These are phyloP conservation scores for Neopestalotiopsis sp. DNA, from an alignment of 2,329 filamentous ascomycete genomes.

Conservation along the genomic window DNA sequence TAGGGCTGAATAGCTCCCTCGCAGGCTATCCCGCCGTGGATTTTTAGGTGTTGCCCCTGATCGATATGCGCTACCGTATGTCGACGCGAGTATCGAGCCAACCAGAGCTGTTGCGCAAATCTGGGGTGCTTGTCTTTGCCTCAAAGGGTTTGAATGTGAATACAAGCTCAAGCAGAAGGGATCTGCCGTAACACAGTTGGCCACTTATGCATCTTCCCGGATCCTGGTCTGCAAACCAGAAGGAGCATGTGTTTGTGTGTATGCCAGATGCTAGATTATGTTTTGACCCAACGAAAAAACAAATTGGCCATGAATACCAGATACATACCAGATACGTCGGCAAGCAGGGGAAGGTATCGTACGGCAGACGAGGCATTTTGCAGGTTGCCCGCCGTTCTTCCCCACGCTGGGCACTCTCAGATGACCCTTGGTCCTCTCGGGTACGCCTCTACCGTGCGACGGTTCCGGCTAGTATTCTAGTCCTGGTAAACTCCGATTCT, in stretches of 20 bases:
- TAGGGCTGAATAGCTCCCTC: slow-evolving; percentile 4
- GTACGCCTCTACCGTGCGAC: not conserved
- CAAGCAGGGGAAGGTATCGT: no score
- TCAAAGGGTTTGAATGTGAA: not conserved
- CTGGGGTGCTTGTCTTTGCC: slow-evolving; percentile 1
- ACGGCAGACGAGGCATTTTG: not conserved
- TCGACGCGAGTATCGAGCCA: slow-evolving; percentile 2
- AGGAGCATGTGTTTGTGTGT: not conserved
- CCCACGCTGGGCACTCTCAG: not conserved
- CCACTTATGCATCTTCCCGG: not conserved
- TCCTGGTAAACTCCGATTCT: slow-evolving; percentile 1
- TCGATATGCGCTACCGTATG: not conserved
- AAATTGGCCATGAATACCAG: not conserved
- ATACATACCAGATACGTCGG: no score
- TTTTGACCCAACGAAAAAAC: not conserved
- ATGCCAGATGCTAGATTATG: not conserved
- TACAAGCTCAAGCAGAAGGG: not conserved
- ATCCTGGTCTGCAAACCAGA: not conserved
- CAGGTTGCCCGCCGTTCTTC: not conserved
- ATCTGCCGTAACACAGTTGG: not conserved
- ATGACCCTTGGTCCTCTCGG: not conserved
- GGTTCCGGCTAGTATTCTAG: not conserved
- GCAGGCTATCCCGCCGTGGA: no score
- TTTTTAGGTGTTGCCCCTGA: slow-evolving; percentile 2
- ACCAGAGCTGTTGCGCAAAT: not conserved